These are phyloP conservation scores for Angophora floribunda DNA, from an alignment of 345 rosid genomes.

Conservation along the genomic window DNA sequence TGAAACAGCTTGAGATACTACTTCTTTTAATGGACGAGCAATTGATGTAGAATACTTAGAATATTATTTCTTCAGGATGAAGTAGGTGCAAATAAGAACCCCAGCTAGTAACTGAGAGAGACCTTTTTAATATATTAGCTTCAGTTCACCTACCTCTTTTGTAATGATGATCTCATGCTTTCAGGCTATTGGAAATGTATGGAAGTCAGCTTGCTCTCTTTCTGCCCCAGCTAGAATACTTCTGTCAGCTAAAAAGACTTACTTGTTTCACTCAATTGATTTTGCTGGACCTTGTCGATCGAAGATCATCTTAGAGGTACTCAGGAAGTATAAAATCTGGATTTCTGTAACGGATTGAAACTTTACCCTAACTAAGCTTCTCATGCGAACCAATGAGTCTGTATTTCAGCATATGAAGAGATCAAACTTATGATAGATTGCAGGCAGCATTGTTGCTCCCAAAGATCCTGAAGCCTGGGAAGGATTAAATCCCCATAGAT, in stretches of 20 bases:
- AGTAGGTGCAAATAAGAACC: neutral
- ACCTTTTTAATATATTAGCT: neutral
- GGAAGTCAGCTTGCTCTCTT: conserved; percentile 71
- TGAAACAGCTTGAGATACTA: neutral
- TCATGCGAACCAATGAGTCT: neutral
- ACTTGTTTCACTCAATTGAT: conserved; percentile 50
- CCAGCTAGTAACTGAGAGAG: neutral
- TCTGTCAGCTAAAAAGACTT: conserved; percentile 46
- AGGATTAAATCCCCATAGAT: conserved; percentile 59
- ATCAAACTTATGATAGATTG: neutral
- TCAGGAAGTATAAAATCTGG: neutral
- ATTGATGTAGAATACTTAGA: neutral
- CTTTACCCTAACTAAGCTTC: neutral
- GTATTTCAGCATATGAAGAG: neutral
- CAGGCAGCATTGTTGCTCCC: conserved; percentile 71
- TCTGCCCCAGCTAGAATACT: conserved; percentile 31
- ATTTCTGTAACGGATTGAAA: neutral
- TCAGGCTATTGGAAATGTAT: conserved; percentile 62
- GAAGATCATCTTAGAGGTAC: conserved; percentile 59
- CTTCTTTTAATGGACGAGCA: neutral
- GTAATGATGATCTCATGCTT: neutral
- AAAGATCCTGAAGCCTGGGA: conserved; percentile 64
- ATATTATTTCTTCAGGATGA: neutral
- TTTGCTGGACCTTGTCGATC: conserved; percentile 79
- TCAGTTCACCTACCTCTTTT: neutral